A percentile compares a stretch with the other conserved stretches of the same genome.
Evolutionary conservation across 371 early-diverging fungal species (phyloP).

Genomic region (Mortierella sp.): DNA sequence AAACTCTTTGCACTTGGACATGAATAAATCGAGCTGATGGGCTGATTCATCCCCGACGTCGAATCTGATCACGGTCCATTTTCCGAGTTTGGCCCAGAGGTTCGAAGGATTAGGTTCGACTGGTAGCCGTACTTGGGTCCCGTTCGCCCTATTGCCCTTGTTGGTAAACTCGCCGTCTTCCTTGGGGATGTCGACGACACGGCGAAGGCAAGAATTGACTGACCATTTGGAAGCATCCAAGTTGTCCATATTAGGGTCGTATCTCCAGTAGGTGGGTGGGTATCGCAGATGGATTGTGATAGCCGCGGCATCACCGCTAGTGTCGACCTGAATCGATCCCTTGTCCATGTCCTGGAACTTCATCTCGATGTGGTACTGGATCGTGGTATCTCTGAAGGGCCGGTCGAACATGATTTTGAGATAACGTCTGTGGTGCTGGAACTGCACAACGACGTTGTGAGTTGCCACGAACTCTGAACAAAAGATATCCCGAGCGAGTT

Average conservation of each 20-base stretch:
- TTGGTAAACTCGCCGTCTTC: conserved; percentile 4
- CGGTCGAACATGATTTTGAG: conserved; percentile 40
- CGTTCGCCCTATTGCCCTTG: neutral
- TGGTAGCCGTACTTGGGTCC: neutral
- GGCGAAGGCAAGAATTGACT: conserved; percentile 22
- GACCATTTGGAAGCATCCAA: conserved; percentile 24
- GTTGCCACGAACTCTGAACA: conserved; percentile 31
- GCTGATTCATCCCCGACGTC: neutral
- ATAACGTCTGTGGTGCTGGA: conserved; percentile 20
- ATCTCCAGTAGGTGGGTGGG: conserved; percentile 47
- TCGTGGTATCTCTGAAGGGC: conserved; percentile 17
- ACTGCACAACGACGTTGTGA: conserved; percentile 8
- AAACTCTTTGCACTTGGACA: conserved; percentile 11
- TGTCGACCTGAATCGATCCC: conserved; percentile 35
- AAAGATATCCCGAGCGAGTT: conserved; percentile 14
- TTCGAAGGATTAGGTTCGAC: conserved; percentile 38
- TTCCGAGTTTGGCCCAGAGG: conserved; percentile 36
- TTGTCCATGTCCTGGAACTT: conserved; percentile 47
- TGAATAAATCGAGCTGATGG: conserved; percentile 8
- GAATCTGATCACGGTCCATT: conserved; percentile 42
- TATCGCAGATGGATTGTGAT: conserved; percentile 37
- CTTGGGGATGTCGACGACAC: conserved; percentile 37
- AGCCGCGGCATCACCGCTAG: neutral
- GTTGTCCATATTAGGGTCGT: conserved; percentile 24
- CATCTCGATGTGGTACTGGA: conserved; percentile 49